Conservation (phyloP, 768 basidiomycete species). For the Baorangia bicolor region DNA sequence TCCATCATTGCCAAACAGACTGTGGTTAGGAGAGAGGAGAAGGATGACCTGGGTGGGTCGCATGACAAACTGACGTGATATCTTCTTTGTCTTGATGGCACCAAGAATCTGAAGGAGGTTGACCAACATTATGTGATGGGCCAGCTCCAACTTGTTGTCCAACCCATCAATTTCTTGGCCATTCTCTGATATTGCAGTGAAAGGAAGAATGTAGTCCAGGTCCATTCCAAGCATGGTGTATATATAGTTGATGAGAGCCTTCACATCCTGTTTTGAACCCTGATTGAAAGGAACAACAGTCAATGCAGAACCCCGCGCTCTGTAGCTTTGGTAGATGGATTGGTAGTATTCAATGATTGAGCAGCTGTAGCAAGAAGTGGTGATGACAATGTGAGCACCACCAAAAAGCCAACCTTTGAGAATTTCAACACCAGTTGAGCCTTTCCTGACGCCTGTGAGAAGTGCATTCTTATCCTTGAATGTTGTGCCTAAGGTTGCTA, state of each 20-base stretch:
- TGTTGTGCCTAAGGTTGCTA: constrained; percentile 96
- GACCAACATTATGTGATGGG: constrained; percentile 98
- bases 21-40: constrained; percentile 97
- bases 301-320: constrained; percentile 95
- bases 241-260: constrained; percentile 97
- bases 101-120: constrained; percentile 95
- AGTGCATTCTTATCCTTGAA: constrained; percentile 99
- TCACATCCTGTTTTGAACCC: constrained; percentile 97
- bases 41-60: constrained; percentile 98
- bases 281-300: constrained; percentile 99
- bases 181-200: constrained; percentile 98
- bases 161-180: constrained; percentile 97
- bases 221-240: constrained; percentile 94
- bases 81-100: constrained; percentile 97
- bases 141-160: constrained; percentile 96
- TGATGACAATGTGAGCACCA: constrained; percentile 95
- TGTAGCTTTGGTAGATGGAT: constrained; percentile 92
- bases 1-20: constrained; percentile 96
- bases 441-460: constrained; percentile 96
- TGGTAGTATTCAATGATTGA: constrained; percentile 98
- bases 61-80: constrained; percentile 93
- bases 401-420: constrained; percentile 95
- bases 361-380: constrained; percentile 95
- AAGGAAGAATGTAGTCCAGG: constrained; percentile 97
- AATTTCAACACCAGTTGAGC: constrained; percentile 96